Evolutionary conservation across 306 rosid species (phyloP).

Genomic region (Oxytropis ochrocephala): DNA sequence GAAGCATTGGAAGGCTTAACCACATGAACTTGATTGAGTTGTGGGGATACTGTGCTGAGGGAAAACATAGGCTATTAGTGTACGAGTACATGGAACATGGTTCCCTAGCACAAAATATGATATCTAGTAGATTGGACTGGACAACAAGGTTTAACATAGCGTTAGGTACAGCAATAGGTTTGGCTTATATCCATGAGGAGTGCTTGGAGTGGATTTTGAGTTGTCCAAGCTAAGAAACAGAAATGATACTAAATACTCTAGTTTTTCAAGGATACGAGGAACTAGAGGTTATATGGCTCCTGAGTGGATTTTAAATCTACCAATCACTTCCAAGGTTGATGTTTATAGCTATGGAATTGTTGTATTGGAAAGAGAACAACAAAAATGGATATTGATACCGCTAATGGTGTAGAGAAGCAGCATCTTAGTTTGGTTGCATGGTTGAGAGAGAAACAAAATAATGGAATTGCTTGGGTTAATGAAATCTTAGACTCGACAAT

Average conservation of each 20-base stretch:
- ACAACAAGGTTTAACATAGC: conserved; percentile 43
- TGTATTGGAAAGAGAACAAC: conserved; percentile 43
- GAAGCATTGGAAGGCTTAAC: conserved; percentile 49
- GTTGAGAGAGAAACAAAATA: conserved; percentile 29
- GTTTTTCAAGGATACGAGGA: conserved; percentile 46
- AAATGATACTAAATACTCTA: conserved; percentile 15
- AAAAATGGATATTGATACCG: background rate
- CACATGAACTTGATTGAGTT: conserved; percentile 55
- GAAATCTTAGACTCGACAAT: conserved; percentile 34
- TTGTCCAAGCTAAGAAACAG: conserved; percentile 43
- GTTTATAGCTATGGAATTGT: conserved; percentile 64
- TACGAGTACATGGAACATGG: conserved; percentile 52
- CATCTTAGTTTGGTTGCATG: conserved; percentile 21
- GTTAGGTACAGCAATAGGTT: conserved; percentile 46
- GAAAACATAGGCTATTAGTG: conserved; percentile 52
- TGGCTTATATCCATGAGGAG: conserved; percentile 62
- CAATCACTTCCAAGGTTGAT: conserved; percentile 62
- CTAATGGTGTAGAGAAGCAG: background rate
- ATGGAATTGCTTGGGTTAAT: background rate
- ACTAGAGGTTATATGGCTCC: conserved; percentile 74
- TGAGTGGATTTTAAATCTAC: conserved; percentile 51
- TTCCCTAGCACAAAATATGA: conserved; percentile 32
- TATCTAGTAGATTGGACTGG: conserved; percentile 34
- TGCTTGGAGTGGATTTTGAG: conserved; percentile 72
- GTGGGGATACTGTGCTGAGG: conserved; percentile 57